phyloP scores from a whole-genome alignment of 116 monocot genomes.

The Zostera marina region DNA sequence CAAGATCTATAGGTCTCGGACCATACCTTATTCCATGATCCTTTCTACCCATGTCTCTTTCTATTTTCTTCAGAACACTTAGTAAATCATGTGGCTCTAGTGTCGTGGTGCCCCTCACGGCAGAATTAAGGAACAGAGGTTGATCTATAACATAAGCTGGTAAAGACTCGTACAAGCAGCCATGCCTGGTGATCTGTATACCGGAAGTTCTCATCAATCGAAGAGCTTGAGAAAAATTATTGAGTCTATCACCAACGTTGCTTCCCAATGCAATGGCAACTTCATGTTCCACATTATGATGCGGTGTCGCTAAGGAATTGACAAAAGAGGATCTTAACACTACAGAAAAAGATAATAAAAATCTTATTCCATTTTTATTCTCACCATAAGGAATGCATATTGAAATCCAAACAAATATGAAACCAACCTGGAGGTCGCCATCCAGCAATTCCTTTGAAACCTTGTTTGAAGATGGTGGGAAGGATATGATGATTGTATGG shows the following conservation, averaged over 20 bases:
- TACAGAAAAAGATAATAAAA: background rate
- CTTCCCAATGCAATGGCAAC: constrained; percentile 86
- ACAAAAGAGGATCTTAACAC: background rate
- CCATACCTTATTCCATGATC: constrained; percentile 68
- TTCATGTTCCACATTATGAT: constrained; percentile 31
- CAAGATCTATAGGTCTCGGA: constrained; percentile 83
- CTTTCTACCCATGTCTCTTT: constrained; percentile 58
- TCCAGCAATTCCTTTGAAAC: background rate
- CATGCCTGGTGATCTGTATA: constrained; percentile 49
- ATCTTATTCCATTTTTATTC: too few species aligned
- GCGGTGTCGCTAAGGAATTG: background rate
- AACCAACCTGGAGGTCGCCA: constrained; percentile 1
- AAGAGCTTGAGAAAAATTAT: constrained; percentile 58
- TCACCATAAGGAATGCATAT: background rate
- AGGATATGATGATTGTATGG: background rate
- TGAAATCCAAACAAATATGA: background rate
- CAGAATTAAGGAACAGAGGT: constrained; percentile 78
- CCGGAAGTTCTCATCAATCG: constrained; percentile 61
- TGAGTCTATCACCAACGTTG: constrained; percentile 68
- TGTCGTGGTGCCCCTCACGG: constrained; percentile 57
- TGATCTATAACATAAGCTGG: constrained; percentile 93
- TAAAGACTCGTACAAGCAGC: constrained; percentile 61
- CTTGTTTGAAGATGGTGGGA: background rate
- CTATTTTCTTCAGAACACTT: constrained; percentile 53
- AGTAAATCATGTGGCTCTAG: constrained; percentile 58